A percentile compares a stretch with the other conserved stretches of the same genome.
phyloP scores from a whole-genome alignment of 306 rosid genomes.

The Fragaria iinumae region DNA sequence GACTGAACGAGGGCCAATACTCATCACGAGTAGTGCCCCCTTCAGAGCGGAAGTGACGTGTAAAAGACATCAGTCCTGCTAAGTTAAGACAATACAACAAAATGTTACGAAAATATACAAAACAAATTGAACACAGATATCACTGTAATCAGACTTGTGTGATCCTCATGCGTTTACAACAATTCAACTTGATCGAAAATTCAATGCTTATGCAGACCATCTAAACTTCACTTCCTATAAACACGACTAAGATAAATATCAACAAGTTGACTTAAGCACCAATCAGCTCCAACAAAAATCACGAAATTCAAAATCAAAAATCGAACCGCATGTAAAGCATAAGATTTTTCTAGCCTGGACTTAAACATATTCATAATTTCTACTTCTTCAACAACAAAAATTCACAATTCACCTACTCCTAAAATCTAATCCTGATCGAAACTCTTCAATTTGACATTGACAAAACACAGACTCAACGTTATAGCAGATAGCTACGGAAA shows the following conservation, averaged over 20 bases:
- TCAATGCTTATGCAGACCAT: not conserved
- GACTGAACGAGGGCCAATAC: slow-evolving; percentile 42
- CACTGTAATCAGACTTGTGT: not conserved
- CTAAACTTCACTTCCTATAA: not conserved
- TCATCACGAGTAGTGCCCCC: slow-evolving; percentile 46
- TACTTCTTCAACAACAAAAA: not conserved
- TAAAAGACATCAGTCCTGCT: slow-evolving; percentile 68
- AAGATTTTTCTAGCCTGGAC: not conserved
- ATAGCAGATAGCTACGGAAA: slow-evolving; percentile 11
- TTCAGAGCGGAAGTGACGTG: slow-evolving; percentile 50
- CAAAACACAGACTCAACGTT: not conserved
- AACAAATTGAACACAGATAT: not conserved
- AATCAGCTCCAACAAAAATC: not conserved
- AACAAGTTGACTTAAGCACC: not conserved
- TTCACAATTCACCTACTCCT: not conserved
- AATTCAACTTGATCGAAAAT: not conserved
- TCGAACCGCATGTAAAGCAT: not conserved
- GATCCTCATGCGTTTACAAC: too few species aligned
- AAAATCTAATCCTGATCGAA: not conserved
- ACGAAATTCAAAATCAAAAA: not conserved
- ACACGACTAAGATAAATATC: not conserved
- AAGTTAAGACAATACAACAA: not conserved
- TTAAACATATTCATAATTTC: not conserved
- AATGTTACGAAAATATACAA: not conserved
- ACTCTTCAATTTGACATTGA: not conserved